Percentiles rank a stretch among this genome's conserved stretches.
Evolutionary conservation across 305 asterid genomes (phyloP).

Genomic region (Solanum chacoense): DNA sequence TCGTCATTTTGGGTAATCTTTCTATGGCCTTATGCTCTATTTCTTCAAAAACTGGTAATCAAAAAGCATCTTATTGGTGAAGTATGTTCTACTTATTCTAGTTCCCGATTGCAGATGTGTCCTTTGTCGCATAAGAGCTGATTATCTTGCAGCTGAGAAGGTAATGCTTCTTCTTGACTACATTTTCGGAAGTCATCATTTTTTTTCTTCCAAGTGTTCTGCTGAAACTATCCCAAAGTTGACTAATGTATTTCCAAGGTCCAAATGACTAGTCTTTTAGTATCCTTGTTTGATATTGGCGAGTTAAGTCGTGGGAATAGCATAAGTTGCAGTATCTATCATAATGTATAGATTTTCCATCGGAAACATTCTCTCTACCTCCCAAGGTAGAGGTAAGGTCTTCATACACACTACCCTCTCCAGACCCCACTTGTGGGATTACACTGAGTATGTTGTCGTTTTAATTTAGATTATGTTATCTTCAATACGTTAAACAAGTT

Average conservation of each 20-base stretch:
- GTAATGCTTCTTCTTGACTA: slow-evolving; percentile 18
- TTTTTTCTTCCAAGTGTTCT: not conserved
- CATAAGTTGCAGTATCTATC: not conserved
- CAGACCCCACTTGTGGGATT: not conserved
- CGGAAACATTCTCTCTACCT: not conserved
- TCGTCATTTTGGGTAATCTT: slow-evolving; percentile 82
- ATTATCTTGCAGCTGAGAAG: slow-evolving; percentile 71
- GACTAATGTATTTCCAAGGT: not conserved
- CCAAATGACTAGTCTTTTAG: not conserved
- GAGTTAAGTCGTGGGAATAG: not conserved
- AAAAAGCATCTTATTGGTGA: not conserved
- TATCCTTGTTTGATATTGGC: not conserved
- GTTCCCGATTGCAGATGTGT: slow-evolving; percentile 54
- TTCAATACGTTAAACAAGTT: not conserved
- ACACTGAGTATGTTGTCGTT: not conserved
- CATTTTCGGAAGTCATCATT: not conserved
- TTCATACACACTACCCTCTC: not conserved
- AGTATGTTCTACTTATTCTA: not conserved
- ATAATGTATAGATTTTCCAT: not conserved
- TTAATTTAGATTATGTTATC: not conserved
- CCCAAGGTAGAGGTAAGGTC: not conserved
- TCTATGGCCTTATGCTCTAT: not conserved
- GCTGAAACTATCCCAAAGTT: not conserved
- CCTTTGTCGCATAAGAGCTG: slow-evolving; percentile 84
- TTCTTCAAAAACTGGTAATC: not conserved